A percentile compares a stretch with the other conserved stretches of the same genome.
Conservation (phyloP, 2,329 filamentous ascomycete genomes). For the Seiridium cupressi region DNA sequence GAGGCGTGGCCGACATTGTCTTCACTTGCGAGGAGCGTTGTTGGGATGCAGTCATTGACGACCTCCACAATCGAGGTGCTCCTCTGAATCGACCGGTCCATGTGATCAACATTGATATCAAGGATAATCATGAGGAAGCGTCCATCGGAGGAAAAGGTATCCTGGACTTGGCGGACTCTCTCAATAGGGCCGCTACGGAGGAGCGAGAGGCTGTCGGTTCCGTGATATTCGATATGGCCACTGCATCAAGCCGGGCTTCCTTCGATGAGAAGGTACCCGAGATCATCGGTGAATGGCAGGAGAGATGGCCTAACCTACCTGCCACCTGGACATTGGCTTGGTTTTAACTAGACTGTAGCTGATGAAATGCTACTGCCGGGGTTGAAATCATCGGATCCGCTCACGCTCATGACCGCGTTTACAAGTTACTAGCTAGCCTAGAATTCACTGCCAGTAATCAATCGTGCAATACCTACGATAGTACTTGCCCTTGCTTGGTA, state of each 20-base stretch:
- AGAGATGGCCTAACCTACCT: conserved; percentile 87
- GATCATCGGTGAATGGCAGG: conserved; percentile 89
- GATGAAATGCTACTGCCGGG: too few relatives aligned
- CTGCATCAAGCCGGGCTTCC: conserved; percentile 63
- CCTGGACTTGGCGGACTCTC: conserved; percentile 79
- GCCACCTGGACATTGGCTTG: conserved; percentile 93
- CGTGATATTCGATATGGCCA: conserved; percentile 67
- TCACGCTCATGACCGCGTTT: too few relatives aligned
- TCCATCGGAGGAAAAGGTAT: conserved; percentile 88
- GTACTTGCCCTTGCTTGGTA: too few relatives aligned
- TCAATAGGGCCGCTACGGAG: conserved; percentile 78
- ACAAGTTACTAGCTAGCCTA: too few relatives aligned
- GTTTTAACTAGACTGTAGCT: conserved; percentile 55
- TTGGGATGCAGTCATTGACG: conserved; percentile 96
- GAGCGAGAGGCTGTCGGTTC: conserved; percentile 69
- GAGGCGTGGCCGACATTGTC: conserved; percentile 87
- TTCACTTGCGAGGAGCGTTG: conserved; percentile 98
- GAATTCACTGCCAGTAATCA: too few relatives aligned
- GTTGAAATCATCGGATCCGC: too few relatives aligned
- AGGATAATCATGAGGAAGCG: conserved; percentile 97
- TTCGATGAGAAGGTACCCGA: conserved; percentile 95
- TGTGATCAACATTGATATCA: conserved; percentile 98
- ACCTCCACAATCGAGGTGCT: conserved; percentile 80
- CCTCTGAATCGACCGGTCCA: conserved; percentile 91
- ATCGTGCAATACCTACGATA: too few relatives aligned